Conservation (phyloP, 2,329 filamentous ascomycete species). For the Purpureocillium lavendulum region DNA sequence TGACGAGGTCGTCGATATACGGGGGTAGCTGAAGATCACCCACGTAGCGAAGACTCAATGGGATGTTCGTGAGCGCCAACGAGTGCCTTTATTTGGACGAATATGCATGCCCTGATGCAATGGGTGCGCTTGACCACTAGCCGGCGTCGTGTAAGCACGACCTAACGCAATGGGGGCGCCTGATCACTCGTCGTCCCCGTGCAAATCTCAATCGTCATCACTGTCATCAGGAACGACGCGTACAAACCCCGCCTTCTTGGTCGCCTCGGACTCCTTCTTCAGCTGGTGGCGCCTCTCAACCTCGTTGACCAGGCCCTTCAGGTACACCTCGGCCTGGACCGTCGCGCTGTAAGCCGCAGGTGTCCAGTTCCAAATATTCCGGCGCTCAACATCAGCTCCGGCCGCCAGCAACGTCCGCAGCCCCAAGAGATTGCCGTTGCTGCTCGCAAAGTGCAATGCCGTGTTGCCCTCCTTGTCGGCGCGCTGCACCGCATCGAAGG, state of each 20-base stretch:
- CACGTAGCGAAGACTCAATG: no score
- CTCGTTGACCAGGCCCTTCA: slow-evolving; percentile 67
- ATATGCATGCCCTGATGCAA: no score
- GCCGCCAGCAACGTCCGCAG: slow-evolving; percentile 69
- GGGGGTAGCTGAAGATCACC: no score
- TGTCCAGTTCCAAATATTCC: slow-evolving; percentile 74
- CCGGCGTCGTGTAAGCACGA: no score
- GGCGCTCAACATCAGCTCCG: slow-evolving; percentile 64
- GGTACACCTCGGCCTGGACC: slow-evolving; percentile 76
- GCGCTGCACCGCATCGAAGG: slow-evolving; percentile 42
- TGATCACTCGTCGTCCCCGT: no score
- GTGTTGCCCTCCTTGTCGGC: slow-evolving; percentile 73
- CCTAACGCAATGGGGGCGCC: no score
- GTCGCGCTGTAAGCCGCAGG: slow-evolving; percentile 77
- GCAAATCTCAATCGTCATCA: slow-evolving; percentile 22
- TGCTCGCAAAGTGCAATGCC: slow-evolving; percentile 77
- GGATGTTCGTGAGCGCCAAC: no score
- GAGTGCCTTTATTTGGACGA: no score
- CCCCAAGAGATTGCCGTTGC: slow-evolving; percentile 71
- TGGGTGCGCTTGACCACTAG: no score
- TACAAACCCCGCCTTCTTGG: slow-evolving; percentile 32
- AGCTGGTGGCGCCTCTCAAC: slow-evolving; percentile 47
- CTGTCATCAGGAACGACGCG: slow-evolving; percentile 34
- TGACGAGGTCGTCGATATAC: no score
- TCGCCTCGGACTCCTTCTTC: slow-evolving; percentile 31